These are phyloP conservation scores for Thermothielavioides terrestris DNA, from an alignment of 495 filamentous ascomycete genomes.

Conservation along the genomic window DNA sequence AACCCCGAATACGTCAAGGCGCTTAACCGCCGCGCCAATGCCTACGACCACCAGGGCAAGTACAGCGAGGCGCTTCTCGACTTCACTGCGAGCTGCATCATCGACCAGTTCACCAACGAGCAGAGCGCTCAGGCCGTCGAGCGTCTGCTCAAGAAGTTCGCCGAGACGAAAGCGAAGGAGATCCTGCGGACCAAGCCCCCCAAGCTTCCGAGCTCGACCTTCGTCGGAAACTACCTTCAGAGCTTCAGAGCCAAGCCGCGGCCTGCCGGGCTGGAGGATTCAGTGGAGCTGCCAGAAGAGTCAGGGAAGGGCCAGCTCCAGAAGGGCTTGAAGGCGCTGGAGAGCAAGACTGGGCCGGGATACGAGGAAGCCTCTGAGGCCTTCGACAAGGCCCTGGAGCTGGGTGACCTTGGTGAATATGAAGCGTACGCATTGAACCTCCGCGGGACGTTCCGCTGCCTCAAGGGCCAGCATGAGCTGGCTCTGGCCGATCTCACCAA, in stretches of 20 bases:
- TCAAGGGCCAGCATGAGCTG: constrained; percentile 75
- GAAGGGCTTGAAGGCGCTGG: constrained; percentile 70
- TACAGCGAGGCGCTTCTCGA: constrained; percentile 94
- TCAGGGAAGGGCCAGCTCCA: constrained; percentile 78
- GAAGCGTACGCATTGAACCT: constrained; percentile 92
- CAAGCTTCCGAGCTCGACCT: constrained; percentile 85
- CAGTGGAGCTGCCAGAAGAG: constrained; percentile 62
- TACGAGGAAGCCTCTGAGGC: constrained; percentile 78
- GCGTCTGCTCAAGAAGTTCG: constrained; percentile 91
- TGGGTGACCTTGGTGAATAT: constrained; percentile 64
- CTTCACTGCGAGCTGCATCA: constrained; percentile 98
- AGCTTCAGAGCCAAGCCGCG: constrained; percentile 80
- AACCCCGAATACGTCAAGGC: constrained; percentile 97
- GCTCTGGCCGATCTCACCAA: constrained; percentile 79
- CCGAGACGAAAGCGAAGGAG: constrained; percentile 79
- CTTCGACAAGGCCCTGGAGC: constrained; percentile 81
- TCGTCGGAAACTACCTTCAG: constrained; percentile 96
- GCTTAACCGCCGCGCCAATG: constrained; percentile 87
- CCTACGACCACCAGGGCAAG: constrained; percentile 84
- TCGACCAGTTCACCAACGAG: constrained; percentile 91
- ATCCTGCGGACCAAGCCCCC: constrained; percentile 64
- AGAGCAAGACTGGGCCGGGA: constrained; percentile 74
- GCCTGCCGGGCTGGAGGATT: constrained; percentile 75
- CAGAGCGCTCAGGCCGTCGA: constrained; percentile 82
- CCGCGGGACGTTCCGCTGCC: constrained; percentile 89